Evolutionary conservation across 169 alveolate species (phyloP), one percentile per base, ranked within the genome.

Genomic region (Cryptosporidium sp.): DNA sequence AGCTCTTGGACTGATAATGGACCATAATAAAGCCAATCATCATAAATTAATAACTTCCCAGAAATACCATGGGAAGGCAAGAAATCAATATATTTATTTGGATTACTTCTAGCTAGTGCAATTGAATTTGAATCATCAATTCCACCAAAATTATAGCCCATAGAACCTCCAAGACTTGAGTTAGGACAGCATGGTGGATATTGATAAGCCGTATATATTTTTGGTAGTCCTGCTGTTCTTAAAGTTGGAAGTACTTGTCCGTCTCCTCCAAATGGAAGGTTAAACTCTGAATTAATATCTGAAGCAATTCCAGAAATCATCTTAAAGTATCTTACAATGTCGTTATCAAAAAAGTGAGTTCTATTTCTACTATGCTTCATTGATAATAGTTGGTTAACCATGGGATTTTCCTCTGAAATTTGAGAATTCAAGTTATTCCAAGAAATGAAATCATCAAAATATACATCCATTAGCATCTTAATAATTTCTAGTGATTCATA

Each of bases 161-260:
- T 60, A 33, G 75, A 80, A 42, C 75, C 75, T 21, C 89, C 89
- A 1, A 80, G 48, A 60, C 89, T 80, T 61, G 89, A 80, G 9
- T 12, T 80, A 9, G 89, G 89, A 12, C 89, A 61, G 37, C 67
- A 62, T 3, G 89, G 89, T 12, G 89, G 89, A 62, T 80, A 80
- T 48, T 80, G 89, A 80, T 80, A 80, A 80, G 80, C 60, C 18
- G 89, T 80, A 48, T 80, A 80, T 80, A 80, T 80, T 80, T 62
- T 80, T 18, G 89, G 89, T 62, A 80, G 33, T 26, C 89, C 89
- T 3, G 80, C 72, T 6, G 89, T 80, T 39, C 89, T 80, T 12
- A 67, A 23, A 10, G 89, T 37, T 42, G 89, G 89, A 14, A 80
- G 75, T 1, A 80, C 89, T 48, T 80, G 89, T 18, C 89, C 89